phyloP scores from a whole-genome alignment of 768 basidiomycete genomes.

The Suillus alpinus region DNA sequence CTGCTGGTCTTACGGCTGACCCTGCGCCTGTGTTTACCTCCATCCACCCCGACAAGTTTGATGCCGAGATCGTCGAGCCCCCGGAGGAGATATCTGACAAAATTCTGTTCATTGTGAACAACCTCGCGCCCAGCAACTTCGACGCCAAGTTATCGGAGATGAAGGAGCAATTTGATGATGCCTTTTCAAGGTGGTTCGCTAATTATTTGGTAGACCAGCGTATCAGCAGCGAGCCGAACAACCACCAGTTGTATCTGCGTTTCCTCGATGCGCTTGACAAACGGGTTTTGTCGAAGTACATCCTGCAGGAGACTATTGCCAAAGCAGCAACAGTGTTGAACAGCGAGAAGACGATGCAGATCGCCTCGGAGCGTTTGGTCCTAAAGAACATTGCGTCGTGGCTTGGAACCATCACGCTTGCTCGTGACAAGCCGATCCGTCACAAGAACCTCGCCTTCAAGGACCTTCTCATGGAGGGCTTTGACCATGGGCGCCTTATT shows the following conservation, averaged over 20 bases:
- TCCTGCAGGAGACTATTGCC: constrained; percentile 91
- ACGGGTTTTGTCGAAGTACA: constrained; percentile 63
- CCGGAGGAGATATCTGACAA: constrained; percentile 88
- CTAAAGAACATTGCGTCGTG: constrained; percentile 95
- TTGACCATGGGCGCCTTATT: constrained; percentile 84
- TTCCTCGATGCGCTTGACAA: constrained; percentile 84
- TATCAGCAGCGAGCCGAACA: constrained; percentile 94
- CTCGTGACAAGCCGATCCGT: constrained; percentile 88
- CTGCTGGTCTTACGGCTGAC: constrained; percentile 37
- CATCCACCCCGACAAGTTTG: constrained; percentile 68
- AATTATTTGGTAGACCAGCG: constrained; percentile 97
- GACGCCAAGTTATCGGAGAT: constrained; percentile 86
- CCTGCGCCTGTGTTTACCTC: constrained; percentile 66
- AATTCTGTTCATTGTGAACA: constrained; percentile 97
- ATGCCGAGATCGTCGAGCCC: constrained; percentile 64
- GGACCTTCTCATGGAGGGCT: constrained; percentile 94
- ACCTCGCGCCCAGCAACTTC: constrained; percentile 92
- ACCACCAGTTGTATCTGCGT: constrained; percentile 91
- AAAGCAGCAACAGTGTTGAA: constrained; percentile 88
- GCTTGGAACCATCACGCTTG: constrained; percentile 92
- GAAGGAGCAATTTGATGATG: constrained; percentile 77
- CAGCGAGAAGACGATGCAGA: constrained; percentile 84
- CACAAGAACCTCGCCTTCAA: constrained; percentile 95
- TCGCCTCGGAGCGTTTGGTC: constrained; percentile 77
- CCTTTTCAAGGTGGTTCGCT: constrained; percentile 92